phyloP scores from a whole-genome alignment of 2,329 filamentous ascomycete species.

The Hymenoscyphus scutula region DNA sequence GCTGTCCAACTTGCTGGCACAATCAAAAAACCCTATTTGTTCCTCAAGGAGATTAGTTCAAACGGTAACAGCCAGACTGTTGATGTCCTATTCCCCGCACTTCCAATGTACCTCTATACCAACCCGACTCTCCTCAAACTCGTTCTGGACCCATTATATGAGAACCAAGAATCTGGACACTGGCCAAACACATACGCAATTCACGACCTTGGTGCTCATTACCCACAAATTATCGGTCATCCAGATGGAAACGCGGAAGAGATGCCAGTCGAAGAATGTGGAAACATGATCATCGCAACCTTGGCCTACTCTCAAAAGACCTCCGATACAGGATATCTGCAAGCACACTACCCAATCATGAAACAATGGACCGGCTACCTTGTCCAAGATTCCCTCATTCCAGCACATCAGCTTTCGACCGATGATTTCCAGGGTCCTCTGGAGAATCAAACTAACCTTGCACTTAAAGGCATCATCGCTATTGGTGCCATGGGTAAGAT shows the following conservation, averaged over 20 bases:
- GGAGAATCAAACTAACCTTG: slow-evolving; percentile 77
- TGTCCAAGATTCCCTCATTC: slow-evolving; percentile 69
- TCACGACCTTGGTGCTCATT: slow-evolving; percentile 69
- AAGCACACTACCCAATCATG: slow-evolving; percentile 68
- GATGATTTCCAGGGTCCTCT: slow-evolving; percentile 82
- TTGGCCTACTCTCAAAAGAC: slow-evolving; percentile 64
- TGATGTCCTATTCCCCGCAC: slow-evolving; percentile 82
- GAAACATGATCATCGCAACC: slow-evolving; percentile 81
- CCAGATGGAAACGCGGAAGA: slow-evolving; percentile 68
- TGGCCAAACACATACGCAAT: slow-evolving; percentile 70
- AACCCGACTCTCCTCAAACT: slow-evolving; percentile 63
- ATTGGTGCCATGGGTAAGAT: slow-evolving; percentile 78
- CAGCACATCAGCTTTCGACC: slow-evolving; percentile 74
- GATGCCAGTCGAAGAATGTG: slow-evolving; percentile 77
- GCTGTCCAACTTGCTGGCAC: slow-evolving; percentile 72
- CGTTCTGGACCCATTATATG: slow-evolving; percentile 60
- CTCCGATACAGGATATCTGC: slow-evolving; percentile 53
- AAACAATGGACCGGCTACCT: slow-evolving; percentile 78
- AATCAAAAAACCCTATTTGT: slow-evolving; percentile 66
- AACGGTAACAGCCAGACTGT: slow-evolving; percentile 87
- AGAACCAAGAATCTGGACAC: slow-evolving; percentile 64
- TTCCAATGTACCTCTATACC: slow-evolving; percentile 79
- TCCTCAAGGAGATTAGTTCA: slow-evolving; percentile 86
- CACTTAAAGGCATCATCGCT: slow-evolving; percentile 79
- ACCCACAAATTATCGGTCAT: slow-evolving; percentile 69